Base-by-base conservation (phyloP, 2,329 filamentous ascomycete species). In the Aspergillus sp. region DNA sequence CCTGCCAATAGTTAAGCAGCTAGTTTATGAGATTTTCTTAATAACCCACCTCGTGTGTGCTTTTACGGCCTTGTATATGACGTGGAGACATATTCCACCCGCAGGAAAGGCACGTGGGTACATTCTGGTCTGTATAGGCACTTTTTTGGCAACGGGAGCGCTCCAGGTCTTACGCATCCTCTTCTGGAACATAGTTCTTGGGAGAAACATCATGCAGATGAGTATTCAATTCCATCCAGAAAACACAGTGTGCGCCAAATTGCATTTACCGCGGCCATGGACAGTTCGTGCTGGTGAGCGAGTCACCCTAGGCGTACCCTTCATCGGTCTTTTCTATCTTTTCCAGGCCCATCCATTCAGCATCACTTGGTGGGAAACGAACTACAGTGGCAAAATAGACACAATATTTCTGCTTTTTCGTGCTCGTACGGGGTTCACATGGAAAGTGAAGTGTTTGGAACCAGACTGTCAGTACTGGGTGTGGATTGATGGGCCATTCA, bases 271-370 rank as follows among this genome's bases (percentile, higher is more conserved):
- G 28, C 43, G 46, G n/a, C 52, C 55, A 30, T 57, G 46, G 52
- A 48, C 35, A 27, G 46, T 57, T 6, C 45, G 48, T 42, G 52
- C 54, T 29, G 52, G 55, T 12, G 41, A 61, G 47, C 53, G 54
- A 36, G 43, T 61, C 9, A 45, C 54, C 38, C 29, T 59, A 7
- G 55, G 45, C 29, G 45, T 60, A 10, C 53, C 51, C 6, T 9
- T 29, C 42, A 38, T 55, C 8, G 54, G 53, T 34, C 42, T 58
- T 19, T 55, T 55, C 28, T 59, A 56, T 38, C 42, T 55, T 32
- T 52, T 63, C 33, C 48, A 64, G 49, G 55, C 47, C 30, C 53
- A 65, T 52, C 55, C 51, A 26, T 64, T 63, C 46, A 49, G 57
- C 12, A 55, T 64, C 33, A 54, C 49, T 32, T 64, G 43, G 40